phyloP scores from a whole-genome alignment of 148 eudicot species.

The Talinum fruticosum region DNA sequence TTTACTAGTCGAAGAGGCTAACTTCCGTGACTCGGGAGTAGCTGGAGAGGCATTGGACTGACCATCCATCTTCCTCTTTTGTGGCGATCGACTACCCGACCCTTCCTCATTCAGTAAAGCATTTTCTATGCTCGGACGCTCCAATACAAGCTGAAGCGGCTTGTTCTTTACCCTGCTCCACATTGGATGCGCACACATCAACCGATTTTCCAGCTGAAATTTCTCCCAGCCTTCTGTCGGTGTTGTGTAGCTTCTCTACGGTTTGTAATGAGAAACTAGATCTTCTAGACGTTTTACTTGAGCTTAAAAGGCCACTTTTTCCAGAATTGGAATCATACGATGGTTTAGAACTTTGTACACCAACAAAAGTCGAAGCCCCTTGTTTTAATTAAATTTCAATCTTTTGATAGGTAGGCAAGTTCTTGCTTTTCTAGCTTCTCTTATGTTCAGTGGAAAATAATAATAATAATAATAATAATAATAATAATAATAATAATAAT shows the following conservation, averaged over 20 bases:
- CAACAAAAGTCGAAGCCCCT: too few relatives aligned
- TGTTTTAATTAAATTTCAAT: too few relatives aligned
- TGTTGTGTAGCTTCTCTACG: too few relatives aligned
- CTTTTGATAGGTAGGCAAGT: too few relatives aligned
- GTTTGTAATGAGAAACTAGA: too few relatives aligned
- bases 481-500: too few relatives aligned
- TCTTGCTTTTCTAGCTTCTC: too few relatives aligned
- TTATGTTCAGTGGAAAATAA: too few relatives aligned
- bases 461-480: too few relatives aligned
- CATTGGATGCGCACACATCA: conserved; percentile 27
- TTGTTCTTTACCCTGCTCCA: conserved; percentile 20
- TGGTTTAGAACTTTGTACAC: too few relatives aligned
- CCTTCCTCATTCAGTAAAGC: conserved; percentile 18
- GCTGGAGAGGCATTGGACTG: conserved; percentile 29
- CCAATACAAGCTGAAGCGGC: conserved; percentile 14
- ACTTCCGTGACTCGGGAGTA: conserved; percentile 40
- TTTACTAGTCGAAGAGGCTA: conserved; percentile 21
- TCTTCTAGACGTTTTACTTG: conserved; percentile 9
- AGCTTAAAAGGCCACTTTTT: conserved; percentile 5
- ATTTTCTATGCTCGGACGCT: conserved; percentile 21
- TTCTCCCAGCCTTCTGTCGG: not conserved
- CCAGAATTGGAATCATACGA: not conserved
- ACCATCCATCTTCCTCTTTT: conserved; percentile 47
- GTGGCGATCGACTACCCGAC: conserved; percentile 16
- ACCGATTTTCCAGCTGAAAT: conserved; percentile 10